Conservation (phyloP, 352 stramenopile genomes). For the Poterioochromonas sp. region DNA sequence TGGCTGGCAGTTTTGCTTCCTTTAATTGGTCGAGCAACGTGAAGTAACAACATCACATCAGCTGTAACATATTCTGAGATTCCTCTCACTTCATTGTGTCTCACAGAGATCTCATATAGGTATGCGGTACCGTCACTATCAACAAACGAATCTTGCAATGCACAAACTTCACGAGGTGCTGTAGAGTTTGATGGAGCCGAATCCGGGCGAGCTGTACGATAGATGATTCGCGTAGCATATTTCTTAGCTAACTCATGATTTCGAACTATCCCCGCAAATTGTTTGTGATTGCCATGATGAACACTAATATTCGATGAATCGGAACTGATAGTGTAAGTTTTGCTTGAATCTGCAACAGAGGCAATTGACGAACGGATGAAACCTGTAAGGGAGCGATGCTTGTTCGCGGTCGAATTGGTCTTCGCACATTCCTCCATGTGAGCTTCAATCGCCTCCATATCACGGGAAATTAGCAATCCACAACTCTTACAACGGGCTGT, state of each 20-base stretch:
- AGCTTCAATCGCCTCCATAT: slow-evolving; percentile 40
- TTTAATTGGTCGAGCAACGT: slow-evolving; percentile 35
- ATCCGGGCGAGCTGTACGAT: slow-evolving; percentile 1
- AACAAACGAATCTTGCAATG: slow-evolving; percentile 44
- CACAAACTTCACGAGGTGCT: slow-evolving; percentile 37
- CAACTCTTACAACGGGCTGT: slow-evolving; percentile 39
- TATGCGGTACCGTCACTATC: slow-evolving; percentile 37
- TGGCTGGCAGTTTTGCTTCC: not conserved
- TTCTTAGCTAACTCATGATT: slow-evolving; percentile 22
- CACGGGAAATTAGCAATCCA: slow-evolving; percentile 36
- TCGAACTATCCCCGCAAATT: slow-evolving; percentile 26
- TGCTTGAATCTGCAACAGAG: not conserved
- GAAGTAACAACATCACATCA: slow-evolving; percentile 40
- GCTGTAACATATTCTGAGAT: slow-evolving; percentile 38
- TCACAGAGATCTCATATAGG: slow-evolving; percentile 44
- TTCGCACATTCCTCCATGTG: slow-evolving; percentile 38
- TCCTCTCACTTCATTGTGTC: slow-evolving; percentile 38
- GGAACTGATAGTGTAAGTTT: not conserved
- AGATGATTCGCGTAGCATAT: slow-evolving; percentile 31
- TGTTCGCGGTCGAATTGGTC: not conserved
- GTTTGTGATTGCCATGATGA: slow-evolving; percentile 22
- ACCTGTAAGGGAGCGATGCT: too few species aligned
- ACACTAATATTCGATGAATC: not conserved
- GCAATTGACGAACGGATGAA: not conserved
- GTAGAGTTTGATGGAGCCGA: not conserved